Evolutionary conservation across 1,284 basidiomycete genomes (phyloP).

Genomic region (Boletellus sp.): DNA sequence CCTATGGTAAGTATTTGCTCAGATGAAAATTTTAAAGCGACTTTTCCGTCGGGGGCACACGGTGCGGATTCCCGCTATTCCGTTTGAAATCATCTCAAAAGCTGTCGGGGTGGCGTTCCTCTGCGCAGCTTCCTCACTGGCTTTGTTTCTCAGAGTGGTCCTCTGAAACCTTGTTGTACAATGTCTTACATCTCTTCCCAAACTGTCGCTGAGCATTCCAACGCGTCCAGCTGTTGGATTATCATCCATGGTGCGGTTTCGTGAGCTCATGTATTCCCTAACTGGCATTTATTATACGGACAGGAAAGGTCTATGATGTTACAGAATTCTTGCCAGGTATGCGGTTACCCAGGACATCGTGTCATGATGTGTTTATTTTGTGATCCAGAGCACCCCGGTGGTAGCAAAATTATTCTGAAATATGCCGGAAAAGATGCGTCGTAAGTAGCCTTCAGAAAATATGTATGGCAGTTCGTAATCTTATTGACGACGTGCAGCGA

Average conservation of each 20-base stretch:
- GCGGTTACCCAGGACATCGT: neutral
- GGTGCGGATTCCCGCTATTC: slow-evolving; percentile 15
- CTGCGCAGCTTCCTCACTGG: neutral
- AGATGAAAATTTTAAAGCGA: slow-evolving; percentile 3
- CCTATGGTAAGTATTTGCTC: no score
- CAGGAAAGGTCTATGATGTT: slow-evolving; percentile 68
- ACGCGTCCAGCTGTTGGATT: slow-evolving; percentile 59
- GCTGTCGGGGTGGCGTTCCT: neutral
- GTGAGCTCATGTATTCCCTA: neutral
- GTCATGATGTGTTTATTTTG: slow-evolving; percentile 6
- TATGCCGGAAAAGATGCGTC: slow-evolving; percentile 78
- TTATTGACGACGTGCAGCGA: slow-evolving; percentile 32
- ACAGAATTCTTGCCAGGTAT: slow-evolving; percentile 62
- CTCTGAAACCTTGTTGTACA: neutral
- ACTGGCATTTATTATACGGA: neutral
- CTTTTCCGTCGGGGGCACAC: neutral
- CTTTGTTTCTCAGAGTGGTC: neutral
- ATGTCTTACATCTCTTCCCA: slow-evolving; percentile 23
- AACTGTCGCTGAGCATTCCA: slow-evolving; percentile 44
- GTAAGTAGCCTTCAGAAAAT: slow-evolving; percentile 29
- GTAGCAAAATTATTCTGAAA: slow-evolving; percentile 58
- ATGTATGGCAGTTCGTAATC: neutral
- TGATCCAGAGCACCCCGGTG: slow-evolving; percentile 49
- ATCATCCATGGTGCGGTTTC: slow-evolving; percentile 59
- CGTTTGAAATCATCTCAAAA: slow-evolving; percentile 19